A percentile compares a stretch with the other conserved stretches of the same genome.
Conservation (phyloP, 306 rosid species). For the Vigna nakashimae region DNA sequence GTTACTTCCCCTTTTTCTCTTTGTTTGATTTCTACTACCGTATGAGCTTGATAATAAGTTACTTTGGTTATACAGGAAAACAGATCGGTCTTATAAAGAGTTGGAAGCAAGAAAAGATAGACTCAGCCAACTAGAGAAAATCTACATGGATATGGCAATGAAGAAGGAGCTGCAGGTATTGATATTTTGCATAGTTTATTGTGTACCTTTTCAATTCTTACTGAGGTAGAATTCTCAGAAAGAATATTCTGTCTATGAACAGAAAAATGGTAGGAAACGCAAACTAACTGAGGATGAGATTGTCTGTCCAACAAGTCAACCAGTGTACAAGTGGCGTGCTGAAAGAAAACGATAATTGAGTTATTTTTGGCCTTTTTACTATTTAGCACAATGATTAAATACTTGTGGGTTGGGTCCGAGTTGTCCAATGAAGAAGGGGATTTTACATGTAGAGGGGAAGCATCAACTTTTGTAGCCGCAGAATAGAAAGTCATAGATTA, state of each 20-base stretch:
- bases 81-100: constrained; percentile 61
- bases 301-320: constrained; percentile 58
- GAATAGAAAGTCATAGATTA: neutral
- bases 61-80: constrained; percentile 55
- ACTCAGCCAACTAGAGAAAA: constrained; percentile 66
- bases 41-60: constrained; percentile 7
- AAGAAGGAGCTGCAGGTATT: constrained; percentile 80
- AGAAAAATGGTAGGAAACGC: constrained; percentile 77
- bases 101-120: constrained; percentile 75
- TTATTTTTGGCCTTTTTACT: neutral
- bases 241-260: constrained; percentile 25
- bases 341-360: constrained; percentile 70
- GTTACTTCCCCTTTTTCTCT: constrained; percentile 19
- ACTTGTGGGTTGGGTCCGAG: constrained; percentile 15
- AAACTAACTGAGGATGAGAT: constrained; percentile 82
- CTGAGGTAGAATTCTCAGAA: constrained; percentile 20
- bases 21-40: constrained; percentile 20
- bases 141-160: constrained; percentile 76
- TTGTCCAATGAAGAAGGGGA: neutral
- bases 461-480: neutral
- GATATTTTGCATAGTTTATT: constrained; percentile 24
- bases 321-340: constrained; percentile 79
- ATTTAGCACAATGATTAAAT: constrained; percentile 15
- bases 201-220: neutral
- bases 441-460: constrained; percentile 1